A percentile compares a stretch with the other conserved stretches of the same genome.
Conservation (phyloP, 495 filamentous ascomycete genomes). For the Jackrogersella multiformis region DNA sequence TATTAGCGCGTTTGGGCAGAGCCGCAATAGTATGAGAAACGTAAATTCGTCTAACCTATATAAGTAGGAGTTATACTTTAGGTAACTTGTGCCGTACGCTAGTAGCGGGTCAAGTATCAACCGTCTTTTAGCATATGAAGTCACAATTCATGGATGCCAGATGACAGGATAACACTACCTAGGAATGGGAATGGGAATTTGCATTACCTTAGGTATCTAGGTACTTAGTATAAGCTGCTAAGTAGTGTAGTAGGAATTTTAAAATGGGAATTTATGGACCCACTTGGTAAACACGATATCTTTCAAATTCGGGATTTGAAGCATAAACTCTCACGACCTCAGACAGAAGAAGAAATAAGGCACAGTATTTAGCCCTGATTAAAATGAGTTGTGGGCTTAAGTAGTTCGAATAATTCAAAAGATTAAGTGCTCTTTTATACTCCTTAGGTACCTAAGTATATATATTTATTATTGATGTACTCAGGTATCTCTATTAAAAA, state of each 20-base stretch:
- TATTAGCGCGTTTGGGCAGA: constrained; percentile 34
- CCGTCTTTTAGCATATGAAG: constrained; percentile 9
- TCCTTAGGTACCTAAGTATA: not conserved
- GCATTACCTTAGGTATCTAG: too few relatives aligned
- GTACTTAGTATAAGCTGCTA: too few relatives aligned
- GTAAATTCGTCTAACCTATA: not conserved
- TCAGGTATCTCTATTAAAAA: too few relatives aligned
- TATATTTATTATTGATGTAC: not conserved
- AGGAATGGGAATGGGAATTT: too few relatives aligned
- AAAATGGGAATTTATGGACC: constrained; percentile 22
- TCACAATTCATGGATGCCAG: constrained; percentile 9
- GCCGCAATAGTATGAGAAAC: constrained; percentile 19
- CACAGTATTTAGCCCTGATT: not conserved
- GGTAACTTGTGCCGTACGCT: not conserved
- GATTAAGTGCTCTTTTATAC: not conserved
- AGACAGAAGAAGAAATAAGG: not conserved
- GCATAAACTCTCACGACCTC: not conserved
- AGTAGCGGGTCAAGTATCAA: constrained; percentile 24
- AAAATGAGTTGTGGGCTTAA: constrained; percentile 12
- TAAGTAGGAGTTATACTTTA: not conserved
- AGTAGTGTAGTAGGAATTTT: constrained; percentile 23
- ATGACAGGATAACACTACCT: too few relatives aligned
- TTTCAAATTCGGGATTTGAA: constrained; percentile 21
- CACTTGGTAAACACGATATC: constrained; percentile 15
- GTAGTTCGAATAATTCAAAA: not conserved